These are phyloP conservation scores for Porodaedalea pini DNA, from an alignment of 1,284 basidiomycete species.

Conservation along the genomic window DNA sequence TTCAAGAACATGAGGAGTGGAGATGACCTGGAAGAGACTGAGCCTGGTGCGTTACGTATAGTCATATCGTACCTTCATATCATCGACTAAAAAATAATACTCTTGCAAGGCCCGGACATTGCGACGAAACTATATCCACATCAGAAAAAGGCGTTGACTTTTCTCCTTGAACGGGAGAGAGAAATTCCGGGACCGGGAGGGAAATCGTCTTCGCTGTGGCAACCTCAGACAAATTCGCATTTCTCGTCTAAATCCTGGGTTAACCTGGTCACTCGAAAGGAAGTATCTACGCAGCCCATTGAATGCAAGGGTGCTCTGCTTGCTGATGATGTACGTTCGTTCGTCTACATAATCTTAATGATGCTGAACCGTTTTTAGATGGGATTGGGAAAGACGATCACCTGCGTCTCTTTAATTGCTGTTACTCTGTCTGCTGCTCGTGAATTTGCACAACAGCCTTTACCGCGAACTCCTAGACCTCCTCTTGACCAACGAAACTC, in stretches of 20 bases:
- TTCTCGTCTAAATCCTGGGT: conserved; percentile 59
- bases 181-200: conserved; percentile 56
- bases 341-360: conserved; percentile 18
- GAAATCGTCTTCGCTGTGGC: conserved; percentile 75
- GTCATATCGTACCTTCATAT: conserved; percentile 8
- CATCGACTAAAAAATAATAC: not conserved
- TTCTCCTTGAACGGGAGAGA: conserved; percentile 90
- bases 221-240: conserved; percentile 51
- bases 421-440: conserved; percentile 74
- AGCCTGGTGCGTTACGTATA: conserved; percentile 64
- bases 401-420: conserved; percentile 88
- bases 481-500: conserved; percentile 38
- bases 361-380: conserved; percentile 51
- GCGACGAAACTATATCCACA: conserved; percentile 92
- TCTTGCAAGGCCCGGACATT: conserved; percentile 64
- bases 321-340: conserved; percentile 79
- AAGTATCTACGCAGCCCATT: conserved; percentile 60
- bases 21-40: conserved; percentile 82
- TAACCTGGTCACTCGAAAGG: conserved; percentile 84
- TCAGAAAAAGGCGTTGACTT: conserved; percentile 97
- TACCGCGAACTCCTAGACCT: conserved; percentile 40
- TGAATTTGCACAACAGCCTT: conserved; percentile 59
- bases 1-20: conserved; percentile 87
- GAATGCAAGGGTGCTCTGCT: conserved; percentile 90
- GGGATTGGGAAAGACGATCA: conserved; percentile 98